Evolutionary conservation across 768 basidiomycete genomes (phyloP), one percentile per base, ranked within the genome.

Genomic region (Tephrocybe sp.): DNA sequence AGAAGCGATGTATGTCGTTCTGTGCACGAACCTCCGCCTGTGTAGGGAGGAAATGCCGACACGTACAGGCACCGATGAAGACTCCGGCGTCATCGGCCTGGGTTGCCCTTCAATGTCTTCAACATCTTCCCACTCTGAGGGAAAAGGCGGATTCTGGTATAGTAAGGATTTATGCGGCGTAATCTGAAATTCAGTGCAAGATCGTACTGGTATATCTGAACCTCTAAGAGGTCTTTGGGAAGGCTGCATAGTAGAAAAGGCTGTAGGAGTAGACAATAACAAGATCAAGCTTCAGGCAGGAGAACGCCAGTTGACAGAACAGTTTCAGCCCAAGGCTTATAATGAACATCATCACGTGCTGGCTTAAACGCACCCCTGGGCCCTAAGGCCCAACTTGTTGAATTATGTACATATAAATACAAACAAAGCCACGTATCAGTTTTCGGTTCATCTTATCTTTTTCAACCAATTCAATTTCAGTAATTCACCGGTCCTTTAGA

Each of bases 81-180:
- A 38, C 16, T 48, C 45, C 19, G 46, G 43, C 9, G 45, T 62
- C 1, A 47, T 32, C 9, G 51, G 43, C 24, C 44, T 42, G n/a
- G 46, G 46, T 22, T 47, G 53, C 27, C 53, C 43, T 18, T 57
- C 56, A 0, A 52, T 46, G 25, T 55, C 56, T 47, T 64, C 61
- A 6, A 65, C 19, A 27, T 76, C 72, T 52, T 71, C 69, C 75
- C 71, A 76, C 5, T 58, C 54, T 19, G 47, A 52, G 19, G 39
- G 21, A 21, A 31, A 48, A 25, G 38, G 42, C 19, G 49, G 44
- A 40, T 21, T 53, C 54, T 60, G 27, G 8, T 28, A 12, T 27
- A 28, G 16, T 27, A 19, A 37, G 24, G 45, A 18, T 18, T 12
- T 25, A 30, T 31, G 22, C 9, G 9, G 32, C 24, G 12, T 32